Percentiles rank a stretch among this genome's conserved stretches.
phyloP scores from a whole-genome alignment of 192 early-diverging fungal species.

The Coemansia sp. region DNA sequence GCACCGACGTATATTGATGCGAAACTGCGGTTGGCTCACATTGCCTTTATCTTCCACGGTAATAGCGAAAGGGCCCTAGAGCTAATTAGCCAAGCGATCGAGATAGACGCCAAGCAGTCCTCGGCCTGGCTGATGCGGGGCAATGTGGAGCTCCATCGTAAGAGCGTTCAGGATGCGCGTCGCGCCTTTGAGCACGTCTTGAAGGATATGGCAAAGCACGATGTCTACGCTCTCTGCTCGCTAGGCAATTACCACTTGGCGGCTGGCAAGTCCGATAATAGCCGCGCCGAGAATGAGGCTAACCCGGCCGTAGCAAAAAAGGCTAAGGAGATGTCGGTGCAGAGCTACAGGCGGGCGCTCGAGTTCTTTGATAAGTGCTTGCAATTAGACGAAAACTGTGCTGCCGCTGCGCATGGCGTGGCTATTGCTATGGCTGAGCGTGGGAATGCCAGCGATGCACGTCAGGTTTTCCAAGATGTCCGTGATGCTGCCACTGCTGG shows the following conservation, averaged over 20 bases:
- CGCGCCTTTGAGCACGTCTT: constrained; percentile 77
- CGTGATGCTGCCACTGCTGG: constrained; percentile 54
- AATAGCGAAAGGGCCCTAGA: constrained; percentile 61
- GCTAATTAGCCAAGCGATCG: constrained; percentile 62
- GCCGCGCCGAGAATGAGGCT: constrained; percentile 1
- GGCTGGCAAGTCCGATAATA: constrained; percentile 54
- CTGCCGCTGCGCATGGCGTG: constrained; percentile 81
- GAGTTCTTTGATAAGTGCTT: constrained; percentile 82
- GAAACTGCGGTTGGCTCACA: constrained; percentile 71
- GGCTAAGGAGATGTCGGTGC: constrained; percentile 12
- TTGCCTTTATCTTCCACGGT: constrained; percentile 55
- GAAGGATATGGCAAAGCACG: constrained; percentile 71
- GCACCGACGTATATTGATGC: constrained; percentile 80
- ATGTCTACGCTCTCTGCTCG: constrained; percentile 73
- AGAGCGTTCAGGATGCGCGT: constrained; percentile 64
- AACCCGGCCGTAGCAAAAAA: constrained; percentile 12
- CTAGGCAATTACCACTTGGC: constrained; percentile 79
- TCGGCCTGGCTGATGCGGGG: constrained; percentile 75
- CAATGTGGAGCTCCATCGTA: constrained; percentile 59
- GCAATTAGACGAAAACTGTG: constrained; percentile 65
- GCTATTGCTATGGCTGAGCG: constrained; percentile 80
- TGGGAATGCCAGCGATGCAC: constrained; percentile 59
- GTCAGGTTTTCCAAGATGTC: constrained; percentile 65
- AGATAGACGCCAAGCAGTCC: constrained; percentile 60
- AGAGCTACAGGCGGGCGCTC: constrained; percentile 65